phyloP scores from a whole-genome alignment of 2,329 filamentous ascomycete species.

The Bipolaris cookei region DNA sequence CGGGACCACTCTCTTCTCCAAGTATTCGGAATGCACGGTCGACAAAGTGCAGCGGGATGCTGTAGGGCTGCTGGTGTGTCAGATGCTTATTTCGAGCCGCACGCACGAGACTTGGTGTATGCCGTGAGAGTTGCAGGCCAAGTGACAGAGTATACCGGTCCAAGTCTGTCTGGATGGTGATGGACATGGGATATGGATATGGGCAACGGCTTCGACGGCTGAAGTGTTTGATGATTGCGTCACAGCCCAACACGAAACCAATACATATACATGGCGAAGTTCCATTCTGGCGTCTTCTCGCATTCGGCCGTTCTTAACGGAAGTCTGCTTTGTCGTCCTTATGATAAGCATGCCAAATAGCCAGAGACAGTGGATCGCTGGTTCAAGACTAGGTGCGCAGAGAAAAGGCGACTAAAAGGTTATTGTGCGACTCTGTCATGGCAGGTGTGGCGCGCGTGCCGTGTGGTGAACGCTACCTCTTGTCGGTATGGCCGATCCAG shows the following conservation, averaged over 20 bases:
- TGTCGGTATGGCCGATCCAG: slow-evolving; percentile 9
- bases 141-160: slow-evolving; percentile 1
- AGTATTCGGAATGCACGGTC: slow-evolving; percentile 20
- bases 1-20: slow-evolving; percentile 22
- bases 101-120: slow-evolving; percentile 29
- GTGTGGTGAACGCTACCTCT: slow-evolving; percentile 12
- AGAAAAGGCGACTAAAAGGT: slow-evolving; percentile 20
- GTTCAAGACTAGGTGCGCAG: slow-evolving; percentile 21
- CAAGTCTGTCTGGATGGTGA: background rate
- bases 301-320: slow-evolving; percentile 3
- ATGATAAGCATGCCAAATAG: slow-evolving; percentile 43
- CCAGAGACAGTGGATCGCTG: slow-evolving; percentile 15
- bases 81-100: slow-evolving; percentile 48
- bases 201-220: background rate
- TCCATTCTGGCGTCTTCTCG: slow-evolving; percentile 21
- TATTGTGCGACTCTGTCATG: slow-evolving; percentile 16
- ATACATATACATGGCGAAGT: slow-evolving; percentile 20
- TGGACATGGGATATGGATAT: background rate
- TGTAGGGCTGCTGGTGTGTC: slow-evolving; percentile 46
- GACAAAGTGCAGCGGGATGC: slow-evolving; percentile 29
- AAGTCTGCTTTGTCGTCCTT: slow-evolving; percentile 27
- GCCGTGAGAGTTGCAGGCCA: slow-evolving; percentile 12
- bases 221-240: background rate
- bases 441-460: slow-evolving; percentile 13
- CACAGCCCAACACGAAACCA: background rate